phyloP scores from a whole-genome alignment of 176 grass and related monocot species.

The Aegilops tauschii region DNA sequence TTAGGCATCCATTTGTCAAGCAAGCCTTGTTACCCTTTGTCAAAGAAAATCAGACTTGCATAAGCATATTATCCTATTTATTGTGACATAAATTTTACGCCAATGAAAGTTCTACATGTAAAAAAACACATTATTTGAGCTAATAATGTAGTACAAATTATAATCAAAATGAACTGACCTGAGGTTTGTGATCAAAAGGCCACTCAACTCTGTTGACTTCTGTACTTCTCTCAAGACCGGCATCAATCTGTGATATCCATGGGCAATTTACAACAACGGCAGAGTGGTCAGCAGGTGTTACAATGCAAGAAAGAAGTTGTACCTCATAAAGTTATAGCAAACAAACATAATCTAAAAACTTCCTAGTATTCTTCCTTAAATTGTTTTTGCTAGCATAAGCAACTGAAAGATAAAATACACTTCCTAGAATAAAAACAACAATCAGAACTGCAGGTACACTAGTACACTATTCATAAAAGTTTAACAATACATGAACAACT shows the following conservation, averaged over 20 bases:
- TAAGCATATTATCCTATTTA: neutral
- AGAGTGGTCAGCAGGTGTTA: neutral
- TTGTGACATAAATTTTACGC: neutral
- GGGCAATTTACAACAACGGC: neutral
- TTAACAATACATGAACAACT: neutral
- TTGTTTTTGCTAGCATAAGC: neutral
- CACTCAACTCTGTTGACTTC: constrained; percentile 77
- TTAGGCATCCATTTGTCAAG: neutral
- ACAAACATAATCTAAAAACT: neutral
- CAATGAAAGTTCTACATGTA: neutral
- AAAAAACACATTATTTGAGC: neutral
- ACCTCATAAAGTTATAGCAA: neutral
- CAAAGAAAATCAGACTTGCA: neutral
- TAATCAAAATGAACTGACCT: constrained; percentile 49
- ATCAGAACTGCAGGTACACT: neutral
- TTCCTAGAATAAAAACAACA: neutral
- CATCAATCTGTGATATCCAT: constrained; percentile 52
- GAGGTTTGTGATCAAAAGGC: constrained; percentile 65
- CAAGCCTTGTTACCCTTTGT: neutral
- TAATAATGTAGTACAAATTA: neutral
- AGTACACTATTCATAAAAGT: neutral
- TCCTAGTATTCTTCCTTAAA: neutral
- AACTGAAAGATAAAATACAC: constrained; percentile 19
- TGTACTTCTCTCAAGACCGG: constrained; percentile 52
- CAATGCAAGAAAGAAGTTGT: neutral